Evolutionary conservation across 2,329 filamentous ascomycete genomes (phyloP).

Genomic region (Fusarium sp.): DNA sequence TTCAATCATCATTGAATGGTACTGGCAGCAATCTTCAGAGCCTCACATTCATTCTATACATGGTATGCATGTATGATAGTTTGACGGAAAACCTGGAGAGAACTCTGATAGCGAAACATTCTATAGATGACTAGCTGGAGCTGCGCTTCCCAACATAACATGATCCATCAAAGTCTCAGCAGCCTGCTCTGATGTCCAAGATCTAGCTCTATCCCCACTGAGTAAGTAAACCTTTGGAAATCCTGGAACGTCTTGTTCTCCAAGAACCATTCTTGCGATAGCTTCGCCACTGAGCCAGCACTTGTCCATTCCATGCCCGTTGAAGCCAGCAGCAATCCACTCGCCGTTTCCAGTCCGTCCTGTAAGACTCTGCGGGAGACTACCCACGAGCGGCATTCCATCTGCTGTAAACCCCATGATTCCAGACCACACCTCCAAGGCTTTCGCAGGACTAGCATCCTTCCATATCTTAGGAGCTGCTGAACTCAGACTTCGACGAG

Average conservation of each 20-base stretch:
- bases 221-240: conserved; percentile 40
- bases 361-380: conserved; percentile 52
- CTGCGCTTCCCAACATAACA: conserved; percentile 16
- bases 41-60: too few relatives aligned
- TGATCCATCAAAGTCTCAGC: conserved; percentile 38
- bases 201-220: conserved; percentile 3
- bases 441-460: conserved; percentile 4
- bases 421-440: conserved; percentile 63
- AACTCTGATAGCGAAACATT: too few relatives aligned
- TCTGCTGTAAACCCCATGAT: conserved; percentile 64
- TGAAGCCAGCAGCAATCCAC: conserved; percentile 65
- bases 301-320: conserved; percentile 66
- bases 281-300: conserved; percentile 65
- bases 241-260: conserved; percentile 37
- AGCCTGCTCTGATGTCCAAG: conserved; percentile 27
- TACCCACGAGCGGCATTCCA: conserved; percentile 63
- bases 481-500: conserved; percentile 53
- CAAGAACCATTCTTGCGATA: conserved; percentile 48
- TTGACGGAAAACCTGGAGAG: too few relatives aligned
- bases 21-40: too few relatives aligned
- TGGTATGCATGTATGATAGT: too few relatives aligned
- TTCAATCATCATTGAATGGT: too few relatives aligned
- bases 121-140: conserved; percentile 29
- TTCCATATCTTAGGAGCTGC: conserved; percentile 56
- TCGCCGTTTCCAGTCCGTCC: conserved; percentile 50